Base-by-base conservation (phyloP, 768 basidiomycete genomes). In the Auriculariales sp. region DNA sequence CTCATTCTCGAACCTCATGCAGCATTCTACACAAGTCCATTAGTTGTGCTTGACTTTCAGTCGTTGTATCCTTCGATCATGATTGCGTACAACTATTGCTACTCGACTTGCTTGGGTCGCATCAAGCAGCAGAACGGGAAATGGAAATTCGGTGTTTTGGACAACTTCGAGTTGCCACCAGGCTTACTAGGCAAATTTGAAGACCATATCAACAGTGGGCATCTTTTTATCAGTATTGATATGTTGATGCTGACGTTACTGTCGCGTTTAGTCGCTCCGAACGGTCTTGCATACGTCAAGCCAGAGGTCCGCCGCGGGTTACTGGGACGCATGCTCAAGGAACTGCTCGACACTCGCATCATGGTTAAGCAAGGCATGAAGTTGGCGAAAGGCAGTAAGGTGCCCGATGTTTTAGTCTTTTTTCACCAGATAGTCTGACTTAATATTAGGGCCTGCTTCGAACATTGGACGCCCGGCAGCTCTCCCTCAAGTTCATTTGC, bases 321-420 rank as follows among this genome's bases (percentile, higher is more conserved):
- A 4, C 68, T 99, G 9, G 79, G 81, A 3, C 80, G 93, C 53
- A 97, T 99, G 94, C 69, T 99, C 54, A 75, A 73, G 3, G 95
- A 99, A 64, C 68, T 98, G 2, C 68, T 99, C 54, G 89, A 97
- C 48, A 97, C 94, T 15, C 74, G 95, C 49, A 88, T 97, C 3
- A 98, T 99, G 95, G 85, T 99, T 24, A 99, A 97, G 61, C 83
- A 90, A 54, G 90, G 88, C 3, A 92, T 95, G 92, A 97, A 97
- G 62, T 68, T 72, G 22, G 74, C 74, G 6, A 77, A 76, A 46
- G 66, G 70, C 34, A 82, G 95, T 61, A 90, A 88, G 68, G 92
- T 85, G 46, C 48, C 59, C 28, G 36, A 10, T 46, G 28, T 15
- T 45, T 45, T n/a, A 35, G n/a, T 36, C n/a, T 50, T 46, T 24